Conservation (phyloP, 1,284 basidiomycete genomes). For the Microbotryum scabiosae region DNA sequence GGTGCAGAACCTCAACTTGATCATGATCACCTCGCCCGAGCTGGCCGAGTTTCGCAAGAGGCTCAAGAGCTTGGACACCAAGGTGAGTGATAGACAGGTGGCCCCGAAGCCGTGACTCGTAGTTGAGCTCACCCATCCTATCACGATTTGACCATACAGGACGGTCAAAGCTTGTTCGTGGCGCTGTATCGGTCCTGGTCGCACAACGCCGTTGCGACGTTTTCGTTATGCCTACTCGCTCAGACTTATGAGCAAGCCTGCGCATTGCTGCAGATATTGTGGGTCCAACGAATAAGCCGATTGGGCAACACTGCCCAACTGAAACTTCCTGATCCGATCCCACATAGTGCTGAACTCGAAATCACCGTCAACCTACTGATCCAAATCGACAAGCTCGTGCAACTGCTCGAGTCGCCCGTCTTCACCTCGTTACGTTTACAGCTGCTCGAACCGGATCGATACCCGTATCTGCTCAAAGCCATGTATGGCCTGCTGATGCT, state of each 20-base stretch:
- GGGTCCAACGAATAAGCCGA: slow-evolving; percentile 37
- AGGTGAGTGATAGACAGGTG: slow-evolving; percentile 45
- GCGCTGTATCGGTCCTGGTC: slow-evolving; percentile 96
- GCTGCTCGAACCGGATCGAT: slow-evolving; percentile 89
- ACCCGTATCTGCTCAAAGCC: slow-evolving; percentile 95
- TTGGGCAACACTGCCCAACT: background rate
- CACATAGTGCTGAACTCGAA: slow-evolving; percentile 77
- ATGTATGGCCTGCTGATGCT: slow-evolving; percentile 96
- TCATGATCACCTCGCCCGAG: slow-evolving; percentile 93
- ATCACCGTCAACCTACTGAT: slow-evolving; percentile 90
- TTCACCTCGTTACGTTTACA: slow-evolving; percentile 97
- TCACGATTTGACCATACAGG: slow-evolving; percentile 46
- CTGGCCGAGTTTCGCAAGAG: slow-evolving; percentile 85
- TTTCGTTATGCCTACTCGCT: slow-evolving; percentile 88
- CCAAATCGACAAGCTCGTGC: slow-evolving; percentile 96
- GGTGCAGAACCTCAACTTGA: slow-evolving; percentile 93
- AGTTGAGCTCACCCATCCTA: background rate
- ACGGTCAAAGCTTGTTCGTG: slow-evolving; percentile 86
- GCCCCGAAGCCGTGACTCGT: too few species aligned
- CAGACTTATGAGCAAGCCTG: slow-evolving; percentile 99
- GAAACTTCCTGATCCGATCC: background rate
- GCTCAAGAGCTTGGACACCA: slow-evolving; percentile 86
- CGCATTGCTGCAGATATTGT: slow-evolving; percentile 95
- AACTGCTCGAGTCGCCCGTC: slow-evolving; percentile 94
- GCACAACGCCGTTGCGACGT: slow-evolving; percentile 93